Percentiles rank a stretch among this genome's conserved stretches.
These are phyloP conservation scores for Areca catechu DNA, from an alignment of 176 grass and related monocot genomes.

Conservation along the genomic window DNA sequence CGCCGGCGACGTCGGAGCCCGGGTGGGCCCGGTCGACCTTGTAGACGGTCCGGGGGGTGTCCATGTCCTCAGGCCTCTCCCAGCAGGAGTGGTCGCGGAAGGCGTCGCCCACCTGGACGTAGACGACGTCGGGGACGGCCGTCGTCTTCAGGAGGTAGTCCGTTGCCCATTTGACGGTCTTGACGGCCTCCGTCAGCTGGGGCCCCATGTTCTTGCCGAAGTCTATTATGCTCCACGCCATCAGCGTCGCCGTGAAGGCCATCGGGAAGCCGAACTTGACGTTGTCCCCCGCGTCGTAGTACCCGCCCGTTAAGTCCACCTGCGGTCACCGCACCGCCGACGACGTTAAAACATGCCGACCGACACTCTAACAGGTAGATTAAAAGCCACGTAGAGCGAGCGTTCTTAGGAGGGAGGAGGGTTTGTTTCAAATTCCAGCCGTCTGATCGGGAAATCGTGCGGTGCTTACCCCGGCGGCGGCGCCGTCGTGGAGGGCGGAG, in stretches of 20 bases:
- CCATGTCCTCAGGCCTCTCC: constrained; percentile 94
- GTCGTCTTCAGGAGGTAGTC: constrained; percentile 86
- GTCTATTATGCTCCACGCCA: constrained; percentile 87
- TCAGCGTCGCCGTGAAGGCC: constrained; percentile 85
- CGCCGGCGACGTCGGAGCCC: constrained; percentile 79
- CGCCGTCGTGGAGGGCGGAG: constrained; percentile 61
- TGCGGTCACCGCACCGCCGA: background rate
- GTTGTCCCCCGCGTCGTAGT: constrained; percentile 96
- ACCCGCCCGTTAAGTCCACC: constrained; percentile 81
- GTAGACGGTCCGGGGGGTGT: constrained; percentile 79
- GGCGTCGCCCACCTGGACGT: constrained; percentile 89
- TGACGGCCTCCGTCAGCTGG: constrained; percentile 33
- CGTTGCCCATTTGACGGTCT: constrained; percentile 63
- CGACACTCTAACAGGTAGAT: too few species aligned
- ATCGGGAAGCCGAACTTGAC: constrained; percentile 96
- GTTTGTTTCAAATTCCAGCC: background rate
- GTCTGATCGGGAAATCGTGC: background rate
- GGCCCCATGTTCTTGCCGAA: constrained; percentile 52
- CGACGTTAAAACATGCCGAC: too few species aligned
- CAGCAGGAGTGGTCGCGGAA: constrained; percentile 71
- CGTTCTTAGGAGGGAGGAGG: too few species aligned
- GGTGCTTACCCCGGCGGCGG: constrained; percentile 30
- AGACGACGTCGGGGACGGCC: constrained; percentile 31
- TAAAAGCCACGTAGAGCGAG: too few species aligned
- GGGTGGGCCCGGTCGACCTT: constrained; percentile 53